A percentile compares a stretch with the other conserved stretches of the same genome.
phyloP scores from a whole-genome alignment of 176 grass and related monocot genomes.

The Musa itinerans region DNA sequence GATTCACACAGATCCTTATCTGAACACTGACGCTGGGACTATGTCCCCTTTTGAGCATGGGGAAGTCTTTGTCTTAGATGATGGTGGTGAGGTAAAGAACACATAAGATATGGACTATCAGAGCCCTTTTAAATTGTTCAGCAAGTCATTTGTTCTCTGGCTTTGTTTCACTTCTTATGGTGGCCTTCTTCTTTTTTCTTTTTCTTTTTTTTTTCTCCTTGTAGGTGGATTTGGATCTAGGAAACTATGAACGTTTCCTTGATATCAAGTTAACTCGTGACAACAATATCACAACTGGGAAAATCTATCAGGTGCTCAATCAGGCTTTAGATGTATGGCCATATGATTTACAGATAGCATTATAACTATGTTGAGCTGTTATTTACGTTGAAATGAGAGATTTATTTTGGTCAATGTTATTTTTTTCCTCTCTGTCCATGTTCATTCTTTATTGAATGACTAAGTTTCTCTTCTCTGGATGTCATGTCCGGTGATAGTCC shows the following conservation, averaged over 20 bases:
- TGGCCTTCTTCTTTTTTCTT: not conserved
- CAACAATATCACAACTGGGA: slow-evolving; percentile 98
- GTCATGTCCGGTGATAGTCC: not conserved
- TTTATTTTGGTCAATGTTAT: too few relatives aligned
- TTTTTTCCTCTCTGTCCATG: too few relatives aligned
- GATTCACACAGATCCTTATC: slow-evolving; percentile 79
- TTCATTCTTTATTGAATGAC: not conserved
- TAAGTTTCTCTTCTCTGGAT: not conserved
- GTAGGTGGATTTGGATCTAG: slow-evolving; percentile 95
- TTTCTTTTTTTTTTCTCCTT: not conserved
- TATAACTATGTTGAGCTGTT: not conserved
- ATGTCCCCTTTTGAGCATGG: slow-evolving; percentile 97
- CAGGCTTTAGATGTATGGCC: not conserved
- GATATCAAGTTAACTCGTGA: slow-evolving; percentile 90
- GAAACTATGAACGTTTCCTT: slow-evolving; percentile 97
- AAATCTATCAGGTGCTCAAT: slow-evolving; percentile 75
- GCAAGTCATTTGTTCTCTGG: slow-evolving; percentile 1
- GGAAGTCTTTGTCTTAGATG: slow-evolving; percentile 89
- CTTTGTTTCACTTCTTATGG: slow-evolving; percentile 18
- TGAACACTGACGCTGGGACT: slow-evolving; percentile 99
- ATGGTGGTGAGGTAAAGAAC: slow-evolving; percentile 86
- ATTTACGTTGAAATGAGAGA: too few relatives aligned
- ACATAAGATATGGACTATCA: too few relatives aligned
- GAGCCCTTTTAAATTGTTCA: not conserved
- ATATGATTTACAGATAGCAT: too few relatives aligned